phyloP scores from a whole-genome alignment of 371 early-diverging fungal genomes.

The Dichotomocladium elegans region DNA sequence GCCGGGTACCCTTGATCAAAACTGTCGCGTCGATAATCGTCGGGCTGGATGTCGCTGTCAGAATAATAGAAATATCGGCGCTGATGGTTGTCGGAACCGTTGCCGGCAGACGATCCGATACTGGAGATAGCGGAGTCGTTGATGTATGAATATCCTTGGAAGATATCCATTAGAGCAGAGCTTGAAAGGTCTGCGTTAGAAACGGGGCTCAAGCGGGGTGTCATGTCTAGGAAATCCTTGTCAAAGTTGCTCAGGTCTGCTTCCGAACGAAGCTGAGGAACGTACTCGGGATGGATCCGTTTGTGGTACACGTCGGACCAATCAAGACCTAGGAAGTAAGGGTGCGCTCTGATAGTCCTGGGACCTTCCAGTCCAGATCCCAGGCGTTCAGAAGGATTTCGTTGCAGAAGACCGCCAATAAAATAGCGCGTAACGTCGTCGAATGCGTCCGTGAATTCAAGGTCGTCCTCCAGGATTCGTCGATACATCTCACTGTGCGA shows the following conservation, averaged over 20 bases:
- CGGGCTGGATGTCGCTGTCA: constrained; percentile 18
- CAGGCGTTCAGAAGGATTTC: constrained; percentile 61
- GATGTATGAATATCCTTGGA: constrained; percentile 56
- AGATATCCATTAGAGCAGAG: constrained; percentile 46
- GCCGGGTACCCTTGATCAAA: constrained; percentile 1
- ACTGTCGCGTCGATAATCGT: constrained; percentile 7
- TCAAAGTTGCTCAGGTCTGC: constrained; percentile 63
- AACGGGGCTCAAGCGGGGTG: constrained; percentile 28
- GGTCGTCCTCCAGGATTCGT: constrained; percentile 68
- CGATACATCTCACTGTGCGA: constrained; percentile 79
- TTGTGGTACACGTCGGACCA: constrained; percentile 73
- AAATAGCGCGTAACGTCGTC: constrained; percentile 56
- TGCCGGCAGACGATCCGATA: not conserved
- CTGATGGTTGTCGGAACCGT: not conserved
- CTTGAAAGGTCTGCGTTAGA: constrained; percentile 39
- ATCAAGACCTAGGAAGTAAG: constrained; percentile 64
- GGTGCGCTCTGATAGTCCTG: constrained; percentile 61
- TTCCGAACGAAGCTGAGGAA: constrained; percentile 39
- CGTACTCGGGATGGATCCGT: constrained; percentile 58
- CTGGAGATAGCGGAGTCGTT: constrained; percentile 17
- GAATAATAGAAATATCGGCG: constrained; percentile 10
- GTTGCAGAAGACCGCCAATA: constrained; percentile 60
- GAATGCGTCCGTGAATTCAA: constrained; percentile 70
- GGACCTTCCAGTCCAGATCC: constrained; percentile 60
- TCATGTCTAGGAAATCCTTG: constrained; percentile 45